These are phyloP conservation scores for Castanea crenata DNA, from an alignment of 306 rosid species.

Conservation along the genomic window DNA sequence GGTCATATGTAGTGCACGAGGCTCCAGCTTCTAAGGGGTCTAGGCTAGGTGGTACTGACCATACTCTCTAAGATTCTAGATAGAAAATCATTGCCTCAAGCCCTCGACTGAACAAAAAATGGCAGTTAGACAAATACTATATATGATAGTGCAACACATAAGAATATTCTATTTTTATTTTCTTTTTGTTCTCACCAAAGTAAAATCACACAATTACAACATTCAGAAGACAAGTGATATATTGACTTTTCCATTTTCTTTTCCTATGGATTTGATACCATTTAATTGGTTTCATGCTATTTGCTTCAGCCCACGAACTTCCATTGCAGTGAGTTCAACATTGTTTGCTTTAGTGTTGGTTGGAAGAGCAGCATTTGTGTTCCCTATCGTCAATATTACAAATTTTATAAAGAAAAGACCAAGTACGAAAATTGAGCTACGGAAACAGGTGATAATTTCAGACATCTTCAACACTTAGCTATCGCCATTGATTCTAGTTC, in stretches of 20 bases:
- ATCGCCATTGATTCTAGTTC: slow-evolving; percentile 18
- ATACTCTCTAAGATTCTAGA: no score
- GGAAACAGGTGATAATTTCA: slow-evolving; percentile 53
- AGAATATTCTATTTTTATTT: no score
- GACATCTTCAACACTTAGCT: slow-evolving; percentile 2
- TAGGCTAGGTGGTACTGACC: no score
- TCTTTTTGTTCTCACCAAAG: no score
- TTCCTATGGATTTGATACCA: neutral
- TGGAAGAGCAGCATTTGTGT: slow-evolving; percentile 87
- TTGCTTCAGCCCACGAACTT: slow-evolving; percentile 60
- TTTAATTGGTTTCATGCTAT: slow-evolving; percentile 20
- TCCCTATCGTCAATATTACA: slow-evolving; percentile 60
- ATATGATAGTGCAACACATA: no score
- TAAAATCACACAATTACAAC: no score
- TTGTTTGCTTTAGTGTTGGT: slow-evolving; percentile 62
- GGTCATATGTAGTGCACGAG: no score
- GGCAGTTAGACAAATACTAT: no score
- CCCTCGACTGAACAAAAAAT: no score
- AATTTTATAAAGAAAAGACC: slow-evolving; percentile 46
- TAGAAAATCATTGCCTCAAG: no score
- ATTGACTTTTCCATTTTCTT: neutral
- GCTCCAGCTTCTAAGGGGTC: no score
- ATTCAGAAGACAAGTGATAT: no score
- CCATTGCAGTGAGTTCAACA: slow-evolving; percentile 68
- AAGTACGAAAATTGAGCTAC: slow-evolving; percentile 48